Conservation (phyloP, 495 filamentous ascomycete species). For the Penicillium waksmanii region DNA sequence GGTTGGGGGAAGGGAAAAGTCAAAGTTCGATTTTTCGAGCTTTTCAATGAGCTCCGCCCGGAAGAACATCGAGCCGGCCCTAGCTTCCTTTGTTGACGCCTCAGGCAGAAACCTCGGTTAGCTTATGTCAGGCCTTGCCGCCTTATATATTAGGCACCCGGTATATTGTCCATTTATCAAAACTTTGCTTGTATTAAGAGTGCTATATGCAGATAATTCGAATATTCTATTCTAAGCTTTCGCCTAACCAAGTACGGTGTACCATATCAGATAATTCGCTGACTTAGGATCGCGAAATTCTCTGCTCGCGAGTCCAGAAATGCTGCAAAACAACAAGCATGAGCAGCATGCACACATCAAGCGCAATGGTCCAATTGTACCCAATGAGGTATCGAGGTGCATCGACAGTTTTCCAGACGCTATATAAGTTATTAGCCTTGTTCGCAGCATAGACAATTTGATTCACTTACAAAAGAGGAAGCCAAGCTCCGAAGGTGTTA, state of each 20-base stretch:
- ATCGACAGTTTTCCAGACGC: slow-evolving; percentile 35
- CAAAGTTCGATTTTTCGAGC: slow-evolving; percentile 8
- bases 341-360: slow-evolving; percentile 34
- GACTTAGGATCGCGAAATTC: slow-evolving; percentile 6
- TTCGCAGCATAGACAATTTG: neutral
- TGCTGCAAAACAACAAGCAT: slow-evolving; percentile 28
- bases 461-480: slow-evolving; percentile 29
- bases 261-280: neutral
- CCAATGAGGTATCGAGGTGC: slow-evolving; percentile 33
- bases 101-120: neutral
- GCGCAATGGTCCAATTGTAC: slow-evolving; percentile 33
- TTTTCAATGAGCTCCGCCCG: slow-evolving; percentile 1
- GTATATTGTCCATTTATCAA: neutral
- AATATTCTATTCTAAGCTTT: too few species aligned
- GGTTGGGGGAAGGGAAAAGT: slow-evolving; percentile 24
- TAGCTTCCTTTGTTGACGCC: neutral
- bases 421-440: slow-evolving; percentile 12
- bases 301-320: slow-evolving; percentile 29
- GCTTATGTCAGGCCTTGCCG: neutral
- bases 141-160: neutral
- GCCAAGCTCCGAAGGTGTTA: slow-evolving; percentile 48
- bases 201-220: too few species aligned
- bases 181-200: too few species aligned
- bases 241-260: too few species aligned
- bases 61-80: neutral